Evolutionary conservation across 192 early-diverging fungal genomes (phyloP).

Genomic region (Pilobolus umbonatus): DNA sequence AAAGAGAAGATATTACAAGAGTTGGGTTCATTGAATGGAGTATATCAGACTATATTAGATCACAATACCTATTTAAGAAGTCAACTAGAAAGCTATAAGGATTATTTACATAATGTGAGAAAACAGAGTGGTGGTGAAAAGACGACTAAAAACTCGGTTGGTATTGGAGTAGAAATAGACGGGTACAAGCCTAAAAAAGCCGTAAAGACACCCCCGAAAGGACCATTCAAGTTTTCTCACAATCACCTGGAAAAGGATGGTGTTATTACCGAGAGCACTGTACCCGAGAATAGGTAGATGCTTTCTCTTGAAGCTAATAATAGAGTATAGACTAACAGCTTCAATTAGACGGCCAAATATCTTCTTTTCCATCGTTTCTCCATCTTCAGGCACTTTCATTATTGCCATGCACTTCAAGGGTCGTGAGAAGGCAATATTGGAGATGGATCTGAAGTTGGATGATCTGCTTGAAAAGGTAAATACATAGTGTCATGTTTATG

Average conservation of each 20-base stretch:
- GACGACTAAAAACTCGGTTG: constrained; percentile 41
- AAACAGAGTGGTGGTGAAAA: constrained; percentile 52
- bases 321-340: background rate
- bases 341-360: constrained; percentile 67
- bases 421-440: constrained; percentile 86
- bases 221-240: constrained; percentile 80
- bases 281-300: constrained; percentile 79
- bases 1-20: constrained; percentile 85
- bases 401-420: constrained; percentile 86
- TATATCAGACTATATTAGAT: constrained; percentile 90
- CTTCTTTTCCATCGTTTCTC: constrained; percentile 85
- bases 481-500: background rate
- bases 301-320: background rate
- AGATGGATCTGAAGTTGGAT: constrained; percentile 93
- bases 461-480: constrained; percentile 73
- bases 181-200: constrained; percentile 41
- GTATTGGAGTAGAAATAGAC: constrained; percentile 61
- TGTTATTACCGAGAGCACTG: constrained; percentile 87
- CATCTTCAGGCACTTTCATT: constrained; percentile 83
- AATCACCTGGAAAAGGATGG: constrained; percentile 84
- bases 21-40: constrained; percentile 67
- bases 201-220: constrained; percentile 35
- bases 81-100: constrained; percentile 93
- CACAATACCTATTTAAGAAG: constrained; percentile 89
- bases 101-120: constrained; percentile 91